Percentiles rank a stretch among this genome's conserved stretches.
Evolutionary conservation across 2,329 filamentous ascomycete genomes (phyloP).

Genomic region (Celoporthe dispersa): DNA sequence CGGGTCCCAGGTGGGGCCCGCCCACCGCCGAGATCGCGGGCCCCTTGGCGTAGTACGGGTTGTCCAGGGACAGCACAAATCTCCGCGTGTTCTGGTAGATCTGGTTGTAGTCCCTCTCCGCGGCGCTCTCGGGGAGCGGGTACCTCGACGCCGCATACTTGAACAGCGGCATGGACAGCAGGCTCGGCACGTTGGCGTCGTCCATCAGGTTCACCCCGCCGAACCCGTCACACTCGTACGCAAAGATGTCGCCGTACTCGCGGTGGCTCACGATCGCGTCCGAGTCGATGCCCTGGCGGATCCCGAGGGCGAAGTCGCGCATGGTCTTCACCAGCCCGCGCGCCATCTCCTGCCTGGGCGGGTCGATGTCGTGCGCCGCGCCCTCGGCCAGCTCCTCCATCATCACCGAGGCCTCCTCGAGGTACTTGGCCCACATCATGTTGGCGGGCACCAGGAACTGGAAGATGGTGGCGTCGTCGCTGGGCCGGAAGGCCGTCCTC

Average conservation of each 20-base stretch:
- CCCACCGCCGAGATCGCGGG: conserved; percentile 73
- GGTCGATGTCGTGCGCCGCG: conserved; percentile 33
- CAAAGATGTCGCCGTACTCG: conserved; percentile 70
- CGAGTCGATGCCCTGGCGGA: conserved; percentile 69
- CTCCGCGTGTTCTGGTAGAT: conserved; percentile 79
- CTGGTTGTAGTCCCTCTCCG: conserved; percentile 53
- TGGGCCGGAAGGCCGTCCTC: conserved; percentile 80
- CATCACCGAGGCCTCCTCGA: conserved; percentile 56
- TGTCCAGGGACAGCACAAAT: conserved; percentile 75
- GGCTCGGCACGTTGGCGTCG: conserved; percentile 71
- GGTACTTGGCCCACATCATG: conserved; percentile 70
- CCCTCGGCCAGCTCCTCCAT: conserved; percentile 50
- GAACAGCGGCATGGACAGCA: conserved; percentile 68
- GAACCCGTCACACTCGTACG: conserved; percentile 78
- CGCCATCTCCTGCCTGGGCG: conserved; percentile 41
- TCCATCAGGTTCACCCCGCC: conserved; percentile 71
- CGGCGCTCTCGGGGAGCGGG: conserved; percentile 14
- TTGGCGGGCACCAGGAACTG: conserved; percentile 82
- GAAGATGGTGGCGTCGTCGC: conserved; percentile 81
- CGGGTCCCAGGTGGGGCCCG: conserved; percentile 66
- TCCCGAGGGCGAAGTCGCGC: conserved; percentile 61
- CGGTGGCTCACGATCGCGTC: conserved; percentile 69
- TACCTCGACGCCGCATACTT: conserved; percentile 49
- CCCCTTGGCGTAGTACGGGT: conserved; percentile 78
- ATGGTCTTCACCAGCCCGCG: conserved; percentile 56